Percentiles rank a stretch among this genome's conserved stretches.
These are phyloP conservation scores for Rutstroemia sydowiana DNA, from an alignment of 2,329 filamentous ascomycete genomes.

Conservation along the genomic window DNA sequence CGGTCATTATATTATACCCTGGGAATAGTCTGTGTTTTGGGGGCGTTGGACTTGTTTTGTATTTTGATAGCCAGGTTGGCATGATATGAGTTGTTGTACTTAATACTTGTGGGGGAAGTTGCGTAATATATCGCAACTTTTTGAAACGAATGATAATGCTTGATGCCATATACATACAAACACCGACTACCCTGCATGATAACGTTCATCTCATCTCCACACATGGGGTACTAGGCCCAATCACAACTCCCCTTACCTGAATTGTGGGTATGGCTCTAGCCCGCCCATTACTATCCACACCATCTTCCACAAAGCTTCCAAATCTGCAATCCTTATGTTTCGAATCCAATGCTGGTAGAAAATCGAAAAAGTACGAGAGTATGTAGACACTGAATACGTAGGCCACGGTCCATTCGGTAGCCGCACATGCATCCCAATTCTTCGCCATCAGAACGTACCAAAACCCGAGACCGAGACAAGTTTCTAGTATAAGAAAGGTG, in stretches of 20 bases:
- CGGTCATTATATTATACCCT: neutral
- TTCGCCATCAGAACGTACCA: slow-evolving; percentile 65
- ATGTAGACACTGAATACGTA: slow-evolving; percentile 84
- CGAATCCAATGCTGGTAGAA: slow-evolving; percentile 55
- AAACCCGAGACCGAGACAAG: slow-evolving; percentile 77
- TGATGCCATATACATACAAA: neutral
- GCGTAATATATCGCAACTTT: too few species aligned
- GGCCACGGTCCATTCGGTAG: slow-evolving; percentile 71
- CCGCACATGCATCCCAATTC: slow-evolving; percentile 59
- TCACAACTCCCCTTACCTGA: neutral
- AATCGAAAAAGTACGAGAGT: slow-evolving; percentile 77
- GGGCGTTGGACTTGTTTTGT: too few species aligned
- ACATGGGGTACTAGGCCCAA: neutral
- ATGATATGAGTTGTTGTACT: too few species aligned
- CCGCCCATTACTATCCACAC: neutral
- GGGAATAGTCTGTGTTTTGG: too few species aligned
- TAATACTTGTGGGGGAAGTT: too few species aligned
- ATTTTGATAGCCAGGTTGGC: too few species aligned
- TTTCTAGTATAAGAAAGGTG: slow-evolving; percentile 70
- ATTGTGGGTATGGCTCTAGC: neutral
- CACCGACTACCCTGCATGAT: neutral
- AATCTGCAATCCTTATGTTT: slow-evolving; percentile 5
- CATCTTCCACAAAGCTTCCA: neutral
- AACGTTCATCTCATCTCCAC: neutral
- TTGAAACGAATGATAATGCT: neutral